A percentile compares a stretch with the other conserved stretches of the same genome.
Evolutionary conservation across 495 filamentous ascomycete genomes (phyloP).

Genomic region (Penicillium pulvis): DNA sequence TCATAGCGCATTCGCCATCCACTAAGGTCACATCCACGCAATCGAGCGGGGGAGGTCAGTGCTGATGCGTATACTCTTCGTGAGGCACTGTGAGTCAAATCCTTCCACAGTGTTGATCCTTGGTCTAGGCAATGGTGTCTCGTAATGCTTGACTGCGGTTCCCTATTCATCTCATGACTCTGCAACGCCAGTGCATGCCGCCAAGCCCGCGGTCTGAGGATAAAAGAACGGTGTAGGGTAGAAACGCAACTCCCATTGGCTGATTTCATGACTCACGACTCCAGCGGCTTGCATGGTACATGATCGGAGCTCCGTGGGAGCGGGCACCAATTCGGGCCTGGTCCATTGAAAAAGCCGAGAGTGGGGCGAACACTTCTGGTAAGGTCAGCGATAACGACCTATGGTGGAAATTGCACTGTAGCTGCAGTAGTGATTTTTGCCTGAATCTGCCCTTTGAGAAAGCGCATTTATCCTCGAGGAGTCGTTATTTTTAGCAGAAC

Average conservation of each 20-base stretch:
- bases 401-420: neutral
- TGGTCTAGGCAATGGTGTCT: neutral
- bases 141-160: neutral
- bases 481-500: too few relatives aligned
- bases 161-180: neutral
- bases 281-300: slow-evolving; percentile 6
- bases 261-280: slow-evolving; percentile 11
- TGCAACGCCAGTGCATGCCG: neutral
- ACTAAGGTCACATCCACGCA: slow-evolving; percentile 5
- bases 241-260: slow-evolving; percentile 3
- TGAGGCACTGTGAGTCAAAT: slow-evolving; percentile 1
- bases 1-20: slow-evolving; percentile 9
- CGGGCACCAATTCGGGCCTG: slow-evolving; percentile 7
- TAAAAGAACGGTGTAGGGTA: slow-evolving; percentile 13
- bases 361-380: neutral
- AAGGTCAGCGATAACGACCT: neutral
- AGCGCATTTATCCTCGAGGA: too few relatives aligned
- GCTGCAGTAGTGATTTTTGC: neutral
- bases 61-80: neutral
- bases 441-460: too few relatives aligned
- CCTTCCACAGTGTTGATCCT: neutral
- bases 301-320: slow-evolving; percentile 9
- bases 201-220: slow-evolving; percentile 7
- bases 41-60: slow-evolving; percentile 1
- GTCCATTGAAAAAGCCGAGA: neutral